Evolutionary conservation across 1,284 basidiomycete species (phyloP), one percentile per base, ranked within the genome.

Genomic region (Fomes fomentarius): DNA sequence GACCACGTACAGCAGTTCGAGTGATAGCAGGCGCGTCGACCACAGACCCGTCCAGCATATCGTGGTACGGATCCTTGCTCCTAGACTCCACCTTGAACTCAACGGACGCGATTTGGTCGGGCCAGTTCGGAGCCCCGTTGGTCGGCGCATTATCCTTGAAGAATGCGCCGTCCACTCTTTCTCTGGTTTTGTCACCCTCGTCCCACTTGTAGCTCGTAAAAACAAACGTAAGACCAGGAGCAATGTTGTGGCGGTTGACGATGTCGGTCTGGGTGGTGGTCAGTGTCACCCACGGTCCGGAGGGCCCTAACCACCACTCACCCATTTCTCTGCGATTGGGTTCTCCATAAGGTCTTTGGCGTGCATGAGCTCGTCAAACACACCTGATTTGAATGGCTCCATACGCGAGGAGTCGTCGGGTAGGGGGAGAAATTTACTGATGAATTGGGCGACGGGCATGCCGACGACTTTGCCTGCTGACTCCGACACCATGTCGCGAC

Each of bases 101-200:
- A 15, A 52, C 47, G 35, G 28, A 52, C 3, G 46, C 12, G 1
- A 15, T 31, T 34, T 37, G 40, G 28, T 49, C 22, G 0, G 43
- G 26, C 50, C 47, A 52, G 25, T 52, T 26, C 2, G 50, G 55
- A 5, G 24, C n/a, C 1, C 30, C 50, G 17, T 49, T 31, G 5
- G 14, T 33, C 1, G 46, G 55, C 7, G 26, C 17, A 4, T 14
- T 4, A 8, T 28, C 22, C 2, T 35, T 26, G 35, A 45, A 52
- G 34, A 57, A 19, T 10, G 31, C 50, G 1, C 42, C 50, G 33
- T 52, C 50, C 46, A 52, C 38, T 22, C 45, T 40, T n/a, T 43
- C n/a, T 14, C 37, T 10, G 7, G 17, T n/a, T 15, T 9, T 15
- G 35, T 56, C 50, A n/a, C 37, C 22, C 12, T 31, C 14, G 14